These are phyloP conservation scores for Plasmodium gonderi DNA, from an alignment of 169 alveolate species.

Conservation along the genomic window DNA sequence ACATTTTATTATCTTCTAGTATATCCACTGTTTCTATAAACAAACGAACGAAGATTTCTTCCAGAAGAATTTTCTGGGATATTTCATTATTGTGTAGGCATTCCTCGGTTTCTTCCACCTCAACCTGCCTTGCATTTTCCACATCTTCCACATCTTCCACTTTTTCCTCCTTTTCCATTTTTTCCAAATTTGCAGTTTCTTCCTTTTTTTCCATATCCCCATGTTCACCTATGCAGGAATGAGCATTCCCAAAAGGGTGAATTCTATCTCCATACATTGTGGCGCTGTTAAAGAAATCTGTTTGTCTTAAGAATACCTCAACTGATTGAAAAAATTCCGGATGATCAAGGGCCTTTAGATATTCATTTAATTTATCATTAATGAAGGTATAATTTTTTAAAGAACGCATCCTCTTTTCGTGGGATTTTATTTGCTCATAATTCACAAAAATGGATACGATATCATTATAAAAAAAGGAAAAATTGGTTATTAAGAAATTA, in stretches of 20 bases:
- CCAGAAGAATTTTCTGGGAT: slow-evolving; percentile 51
- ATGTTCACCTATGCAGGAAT: background rate
- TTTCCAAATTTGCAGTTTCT: background rate
- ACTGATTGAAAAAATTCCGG: slow-evolving; percentile 21
- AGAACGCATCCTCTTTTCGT: slow-evolving; percentile 38
- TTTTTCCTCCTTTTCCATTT: background rate
- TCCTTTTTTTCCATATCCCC: background rate
- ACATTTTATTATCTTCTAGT: slow-evolving; percentile 44
- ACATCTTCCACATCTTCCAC: background rate
- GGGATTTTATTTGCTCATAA: background rate
- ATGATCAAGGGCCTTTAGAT: slow-evolving; percentile 1
- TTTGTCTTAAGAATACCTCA: slow-evolving; percentile 45
- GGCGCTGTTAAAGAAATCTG: slow-evolving; percentile 30
- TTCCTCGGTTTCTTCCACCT: slow-evolving; percentile 25
- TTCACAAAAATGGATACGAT: slow-evolving; percentile 39
- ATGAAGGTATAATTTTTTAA: slow-evolving; percentile 25
- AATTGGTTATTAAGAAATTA: slow-evolving; percentile 54
- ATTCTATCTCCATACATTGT: background rate
- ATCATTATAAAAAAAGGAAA: slow-evolving; percentile 47
- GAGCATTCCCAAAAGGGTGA: background rate
- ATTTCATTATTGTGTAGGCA: slow-evolving; percentile 60
- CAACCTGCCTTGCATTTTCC: background rate
- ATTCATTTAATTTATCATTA: slow-evolving; percentile 23
- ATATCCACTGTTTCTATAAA: slow-evolving; percentile 51
- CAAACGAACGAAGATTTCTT: slow-evolving; percentile 52